phyloP scores from a whole-genome alignment of 148 eudicot genomes.

The Chenopodium formosanum region DNA sequence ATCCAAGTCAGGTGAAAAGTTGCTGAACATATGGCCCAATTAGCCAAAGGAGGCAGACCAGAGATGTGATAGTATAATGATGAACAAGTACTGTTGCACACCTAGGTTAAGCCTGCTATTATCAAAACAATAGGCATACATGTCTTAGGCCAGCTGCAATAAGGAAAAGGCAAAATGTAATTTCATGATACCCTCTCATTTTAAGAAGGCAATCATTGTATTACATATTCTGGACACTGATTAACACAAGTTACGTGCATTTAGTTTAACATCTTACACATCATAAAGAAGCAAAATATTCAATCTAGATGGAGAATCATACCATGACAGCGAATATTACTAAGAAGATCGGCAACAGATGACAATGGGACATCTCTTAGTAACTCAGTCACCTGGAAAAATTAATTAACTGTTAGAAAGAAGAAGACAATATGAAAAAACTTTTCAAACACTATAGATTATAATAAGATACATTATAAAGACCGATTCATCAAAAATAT shows the following conservation, averaged over 20 bases:
- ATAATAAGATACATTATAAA: neutral
- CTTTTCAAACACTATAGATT: neutral
- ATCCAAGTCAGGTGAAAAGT: too few species aligned
- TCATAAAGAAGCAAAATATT: neutral
- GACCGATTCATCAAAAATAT: too few species aligned
- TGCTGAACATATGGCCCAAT: neutral
- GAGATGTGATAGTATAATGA: neutral
- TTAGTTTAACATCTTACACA: neutral
- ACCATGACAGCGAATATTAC: constrained; percentile 77
- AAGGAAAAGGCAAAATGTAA: neutral
- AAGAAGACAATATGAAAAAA: neutral
- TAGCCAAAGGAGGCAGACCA: neutral
- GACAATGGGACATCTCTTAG: constrained; percentile 53
- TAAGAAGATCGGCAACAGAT: constrained; percentile 59
- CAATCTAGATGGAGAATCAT: constrained; percentile 13
- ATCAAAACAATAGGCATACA: neutral
- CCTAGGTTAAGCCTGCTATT: neutral
- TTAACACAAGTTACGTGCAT: neutral
- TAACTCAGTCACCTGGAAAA: constrained; percentile 68
- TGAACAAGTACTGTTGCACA: neutral
- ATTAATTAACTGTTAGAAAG: neutral
- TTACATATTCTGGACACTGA: neutral
- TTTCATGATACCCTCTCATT: neutral
- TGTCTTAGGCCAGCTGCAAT: neutral
- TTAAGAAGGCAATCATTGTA: neutral